Base-by-base conservation (phyloP, 306 rosid species). In the Corylus americana region DNA sequence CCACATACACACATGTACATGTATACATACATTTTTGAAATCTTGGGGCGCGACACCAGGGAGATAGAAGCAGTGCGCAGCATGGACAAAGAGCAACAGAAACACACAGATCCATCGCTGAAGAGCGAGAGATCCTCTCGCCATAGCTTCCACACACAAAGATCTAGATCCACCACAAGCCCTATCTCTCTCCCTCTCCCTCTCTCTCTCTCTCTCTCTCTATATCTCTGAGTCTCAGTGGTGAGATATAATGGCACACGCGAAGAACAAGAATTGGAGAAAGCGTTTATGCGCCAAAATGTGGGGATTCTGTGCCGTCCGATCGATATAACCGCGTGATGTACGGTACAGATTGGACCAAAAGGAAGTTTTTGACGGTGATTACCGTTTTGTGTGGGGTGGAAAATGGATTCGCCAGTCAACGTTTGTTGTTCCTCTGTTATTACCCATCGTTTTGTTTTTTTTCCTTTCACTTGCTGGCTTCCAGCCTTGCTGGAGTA, bases 41-140 rank as follows among this genome's bases (percentile, higher is more conserved):
- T 89, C 97, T 69, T 88, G 87, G 31, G 98, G 98, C 39, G 94
- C 92, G 27, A 93, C 98, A 71, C 94, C 98, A 31, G 93, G 96
- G 53, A 93, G 98, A 82, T 93, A 89, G 81, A 91, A 93, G 81
- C 87, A 87, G 39, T 75, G 81, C 80, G 70, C 50, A 13, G 48
- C 82, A 61, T 70, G 89, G 9, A 84, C 74, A 78, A 83, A 57
- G 74, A 93, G 80, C 37, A 86, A 73, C 71, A 91, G 42, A 63
- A 81, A 84, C 20, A 88, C 12, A 58, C 66, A 83, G 84, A 90
- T 88, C 91, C 93, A 93, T 67, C 86, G 86, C 48, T 87, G 87
- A 78, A 83, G 55, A 84, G 87, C 85, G 80, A 88, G 88, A 87
- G 86, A 71, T 77, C 88, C 79, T 86, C 88, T 89, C 80, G 87